Conservation (phyloP, 805 yeast genomes). For the Cyberlindnera xylosilytica region DNA sequence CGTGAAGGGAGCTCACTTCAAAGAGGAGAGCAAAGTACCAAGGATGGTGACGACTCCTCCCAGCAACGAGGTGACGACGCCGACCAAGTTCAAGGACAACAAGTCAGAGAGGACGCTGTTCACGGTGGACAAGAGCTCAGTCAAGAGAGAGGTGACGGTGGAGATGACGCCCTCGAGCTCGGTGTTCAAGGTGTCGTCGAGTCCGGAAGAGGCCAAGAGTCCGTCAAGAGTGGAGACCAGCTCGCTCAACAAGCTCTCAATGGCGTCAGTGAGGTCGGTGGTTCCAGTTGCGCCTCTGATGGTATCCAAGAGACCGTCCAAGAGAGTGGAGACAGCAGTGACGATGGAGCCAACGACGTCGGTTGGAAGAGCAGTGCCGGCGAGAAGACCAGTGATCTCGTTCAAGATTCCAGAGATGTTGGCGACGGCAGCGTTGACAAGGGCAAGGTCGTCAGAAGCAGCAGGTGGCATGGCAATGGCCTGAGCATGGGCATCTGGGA, state of each 20-base stretch:
- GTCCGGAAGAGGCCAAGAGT: no score
- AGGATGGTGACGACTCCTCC: conserved; percentile 12
- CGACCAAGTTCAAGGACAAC: conserved; percentile 15
- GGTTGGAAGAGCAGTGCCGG: conserved; percentile 9
- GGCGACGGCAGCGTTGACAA: conserved; percentile 4
- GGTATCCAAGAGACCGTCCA: conserved; percentile 12
- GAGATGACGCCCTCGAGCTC: conserved; percentile 4
- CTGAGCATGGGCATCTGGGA: no score
- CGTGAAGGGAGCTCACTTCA: neutral
- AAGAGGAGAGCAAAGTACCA: conserved; percentile 6
- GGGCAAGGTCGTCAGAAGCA: no score
- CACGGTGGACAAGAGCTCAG: conserved; percentile 9
- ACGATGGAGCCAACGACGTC: conserved; percentile 6
- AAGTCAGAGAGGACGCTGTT: conserved; percentile 4
- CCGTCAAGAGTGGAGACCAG: conserved; percentile 13
- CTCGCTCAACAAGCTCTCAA: conserved; percentile 8
- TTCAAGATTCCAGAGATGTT: conserved; percentile 4
- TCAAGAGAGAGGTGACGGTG: conserved; percentile 3
- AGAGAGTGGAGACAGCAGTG: conserved; percentile 4
- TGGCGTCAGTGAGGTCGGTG: conserved; percentile 8
- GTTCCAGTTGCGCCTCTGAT: conserved; percentile 12
- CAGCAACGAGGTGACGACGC: conserved; percentile 16
- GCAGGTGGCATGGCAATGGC: no score
- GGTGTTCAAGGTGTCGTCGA: conserved; percentile 3
- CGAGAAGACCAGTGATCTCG: conserved; percentile 4